Base-by-base conservation (phyloP, 2,329 filamentous ascomycete species). In the Kalmusia sp. region DNA sequence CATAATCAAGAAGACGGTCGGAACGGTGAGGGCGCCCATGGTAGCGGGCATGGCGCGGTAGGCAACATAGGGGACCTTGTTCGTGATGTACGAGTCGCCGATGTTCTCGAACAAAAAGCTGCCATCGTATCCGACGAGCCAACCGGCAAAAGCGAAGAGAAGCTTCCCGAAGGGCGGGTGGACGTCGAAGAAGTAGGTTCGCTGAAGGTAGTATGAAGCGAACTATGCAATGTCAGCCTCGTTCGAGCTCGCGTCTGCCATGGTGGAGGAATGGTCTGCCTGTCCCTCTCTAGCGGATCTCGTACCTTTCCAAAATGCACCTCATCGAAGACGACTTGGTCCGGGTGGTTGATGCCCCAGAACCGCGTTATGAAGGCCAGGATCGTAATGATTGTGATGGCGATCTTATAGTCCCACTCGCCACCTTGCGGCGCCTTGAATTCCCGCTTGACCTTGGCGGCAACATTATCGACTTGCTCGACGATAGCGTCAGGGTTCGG, bases 101-200 rank as follows among this genome's bases (percentile, higher is more conserved):
- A 99, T 99, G 80, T 98, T 99, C 67, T 99, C 95, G 77, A 99
- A 99, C 72, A 96, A 87, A 79, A 98, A 99, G 72, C 93, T 88
- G 64, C 95, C 95, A 79, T 98, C 91, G 76, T 96, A 99, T 70
- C 95, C 95, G 48, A 98, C 91, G 49, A 98, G 84, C 95, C 95
- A 99, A 74, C 95, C 95, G 79, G 96, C 92, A 61, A 97, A 86
- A 64, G 93, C 95, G 73, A 98, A 98, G 45, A 99, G 87, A 55
- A 99, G 92, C 82, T 99, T 99, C 77, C 91, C 95, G 68, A 99
- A 96, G 14, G 95, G 95, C 64, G 95, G 95, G 76, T 99, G 95
- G 50, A 99, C 95, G 80, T 99, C 95, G 87, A 99, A 99, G 84
- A 99, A 99, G 82, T 98, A 99, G 58, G 92, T 97, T 68, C 92